Evolutionary conservation across 164 flowering plant species (phyloP), one percentile per base, ranked within the genome.

Genomic region (Macadamia integrifolia): DNA sequence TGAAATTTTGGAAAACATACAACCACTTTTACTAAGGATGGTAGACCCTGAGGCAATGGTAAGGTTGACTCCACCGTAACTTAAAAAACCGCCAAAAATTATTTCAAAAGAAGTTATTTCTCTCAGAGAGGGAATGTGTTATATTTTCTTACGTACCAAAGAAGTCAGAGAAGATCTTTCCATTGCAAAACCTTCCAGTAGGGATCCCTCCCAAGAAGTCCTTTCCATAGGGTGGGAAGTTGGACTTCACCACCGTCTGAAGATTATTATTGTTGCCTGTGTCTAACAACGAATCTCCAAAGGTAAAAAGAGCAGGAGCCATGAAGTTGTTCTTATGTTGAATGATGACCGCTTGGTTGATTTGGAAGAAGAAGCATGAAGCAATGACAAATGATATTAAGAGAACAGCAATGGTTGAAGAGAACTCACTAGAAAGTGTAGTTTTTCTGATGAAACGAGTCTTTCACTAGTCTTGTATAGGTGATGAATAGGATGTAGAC

Each of bases 201-300:
- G 84, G 76, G 3, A 1, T 40, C 9, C 84, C 78, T 5, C 83
- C 85, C n/a, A 6, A 31, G 64, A 81, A 84, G 60, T 84, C 86
- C n/a, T 69, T 66, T 2, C 90, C 90, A 60, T 82, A 84, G 0
- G 88, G 90, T 1, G 76, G 80, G 69, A 77, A 84, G n/a, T 84
- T 74, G 69, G 80, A 63, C 66, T 75, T 84, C n/a, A 57, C 60
- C 0, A 68, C 0, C 1, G 88, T 77, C 1, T 9, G 1, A 40
- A 82, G 12, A 10, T 81, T 0, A 67, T 86, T 82, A 75, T 86
- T 84, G 70, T 82, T 86, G 7, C 87, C 90, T 0, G 86, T 65
- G 71, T 81, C 84, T 9, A 76, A 78, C 1, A 83, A 74, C 0
- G 83, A 83, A 55, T 83, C 86, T 44, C 86, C 86, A 13, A 83